These are phyloP conservation scores for Eucalyptus microcorys DNA, from an alignment of 345 rosid genomes.

Conservation along the genomic window DNA sequence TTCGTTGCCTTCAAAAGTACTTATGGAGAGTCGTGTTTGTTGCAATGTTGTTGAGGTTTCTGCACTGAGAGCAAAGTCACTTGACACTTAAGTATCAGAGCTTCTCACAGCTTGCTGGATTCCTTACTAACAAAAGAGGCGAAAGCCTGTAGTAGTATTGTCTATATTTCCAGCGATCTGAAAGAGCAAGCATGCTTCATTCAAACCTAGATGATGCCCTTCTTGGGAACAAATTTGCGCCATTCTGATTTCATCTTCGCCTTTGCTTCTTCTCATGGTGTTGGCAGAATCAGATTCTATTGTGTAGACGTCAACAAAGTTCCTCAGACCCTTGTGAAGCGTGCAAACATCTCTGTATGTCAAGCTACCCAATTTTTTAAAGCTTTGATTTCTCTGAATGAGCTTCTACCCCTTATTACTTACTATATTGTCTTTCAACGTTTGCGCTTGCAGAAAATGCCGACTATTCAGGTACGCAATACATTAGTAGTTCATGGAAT, in stretches of 20 bases:
- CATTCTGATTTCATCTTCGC: not conserved
- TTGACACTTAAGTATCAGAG: not conserved
- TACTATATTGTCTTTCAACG: not conserved
- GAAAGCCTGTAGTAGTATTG: not conserved
- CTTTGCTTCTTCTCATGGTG: not conserved
- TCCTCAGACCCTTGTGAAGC: conserved; percentile 46
- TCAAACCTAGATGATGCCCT: not conserved
- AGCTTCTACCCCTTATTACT: not conserved
- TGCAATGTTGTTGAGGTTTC: not conserved
- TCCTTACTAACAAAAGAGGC: not conserved
- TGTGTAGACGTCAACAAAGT: conserved; percentile 72
- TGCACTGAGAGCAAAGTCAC: not conserved
- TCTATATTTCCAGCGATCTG: not conserved
- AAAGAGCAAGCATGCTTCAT: not conserved
- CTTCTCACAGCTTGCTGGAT: not conserved
- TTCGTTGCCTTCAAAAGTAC: rapidly evolving
- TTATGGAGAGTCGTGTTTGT: not conserved
- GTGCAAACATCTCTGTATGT: conserved; percentile 73
- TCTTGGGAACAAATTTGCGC: not conserved
- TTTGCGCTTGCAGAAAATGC: conserved; percentile 56
- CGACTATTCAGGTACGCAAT: conserved; percentile 63
- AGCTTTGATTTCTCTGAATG: not conserved
- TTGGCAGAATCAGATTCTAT: conserved; percentile 50
- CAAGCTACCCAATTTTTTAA: not conserved
- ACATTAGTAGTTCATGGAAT: not conserved